Evolutionary conservation across 2,329 filamentous ascomycete species (phyloP).

Genomic region (Berkeleyomyces basicola): DNA sequence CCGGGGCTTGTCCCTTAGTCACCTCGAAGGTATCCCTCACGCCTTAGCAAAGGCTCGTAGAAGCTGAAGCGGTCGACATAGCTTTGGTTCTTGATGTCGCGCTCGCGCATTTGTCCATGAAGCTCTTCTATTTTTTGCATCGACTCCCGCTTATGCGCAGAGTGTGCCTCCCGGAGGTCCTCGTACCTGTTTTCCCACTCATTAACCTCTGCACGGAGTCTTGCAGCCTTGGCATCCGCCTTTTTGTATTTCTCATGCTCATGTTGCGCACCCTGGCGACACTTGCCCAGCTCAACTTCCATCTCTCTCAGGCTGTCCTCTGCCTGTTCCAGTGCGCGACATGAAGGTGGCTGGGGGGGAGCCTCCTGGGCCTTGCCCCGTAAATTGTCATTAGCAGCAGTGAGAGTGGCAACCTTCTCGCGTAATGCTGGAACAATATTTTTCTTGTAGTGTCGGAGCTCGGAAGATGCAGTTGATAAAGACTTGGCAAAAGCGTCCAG

Average conservation of each 20-base stretch:
- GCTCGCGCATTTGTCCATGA: conserved; percentile 12
- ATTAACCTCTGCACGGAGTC: neutral
- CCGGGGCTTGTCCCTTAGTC: neutral
- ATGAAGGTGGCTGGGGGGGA: neutral
- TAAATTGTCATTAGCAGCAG: neutral
- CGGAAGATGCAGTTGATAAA: neutral
- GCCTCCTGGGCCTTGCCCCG: neutral
- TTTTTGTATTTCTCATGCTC: neutral
- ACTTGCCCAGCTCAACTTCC: neutral
- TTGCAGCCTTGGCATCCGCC: neutral
- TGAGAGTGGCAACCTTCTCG: neutral
- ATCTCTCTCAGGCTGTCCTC: neutral
- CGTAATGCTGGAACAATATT: neutral
- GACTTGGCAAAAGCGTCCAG: neutral
- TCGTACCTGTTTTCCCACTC: conserved; percentile 14
- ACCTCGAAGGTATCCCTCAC: conserved; percentile 15
- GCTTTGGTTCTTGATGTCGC: conserved; percentile 10
- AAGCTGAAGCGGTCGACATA: conserved; percentile 14
- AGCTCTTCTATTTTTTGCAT: conserved; percentile 4
- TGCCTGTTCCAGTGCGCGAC: neutral
- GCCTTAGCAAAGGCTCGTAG: conserved; percentile 17
- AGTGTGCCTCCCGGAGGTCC: conserved; percentile 9
- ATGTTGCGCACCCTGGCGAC: neutral
- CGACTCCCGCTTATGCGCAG: conserved; percentile 12
- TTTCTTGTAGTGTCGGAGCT: neutral